Evolutionary conservation across 805 yeast genomes (phyloP).

Genomic region (Metschnikowia henanensis): DNA sequence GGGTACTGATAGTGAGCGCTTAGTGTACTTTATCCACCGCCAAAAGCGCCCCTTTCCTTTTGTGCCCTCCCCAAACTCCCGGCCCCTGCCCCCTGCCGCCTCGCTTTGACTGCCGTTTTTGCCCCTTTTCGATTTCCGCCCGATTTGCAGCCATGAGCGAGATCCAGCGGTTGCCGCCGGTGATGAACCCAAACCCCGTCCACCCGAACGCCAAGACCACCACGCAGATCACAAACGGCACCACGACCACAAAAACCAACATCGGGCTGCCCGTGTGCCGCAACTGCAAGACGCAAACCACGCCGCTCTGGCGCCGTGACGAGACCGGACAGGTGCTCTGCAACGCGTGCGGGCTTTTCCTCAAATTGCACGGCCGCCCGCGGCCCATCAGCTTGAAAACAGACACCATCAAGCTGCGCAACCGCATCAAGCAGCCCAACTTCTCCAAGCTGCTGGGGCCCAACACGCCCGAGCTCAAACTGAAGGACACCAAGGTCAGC

Average conservation of each 20-base stretch:
- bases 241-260: slow-evolving; percentile 64
- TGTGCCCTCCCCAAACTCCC: too few relatives aligned
- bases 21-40: background rate
- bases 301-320: slow-evolving; percentile 95
- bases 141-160: slow-evolving; percentile 17
- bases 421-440: slow-evolving; percentile 65
- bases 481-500: slow-evolving; percentile 39
- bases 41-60: too few relatives aligned
- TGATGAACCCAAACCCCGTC: slow-evolving; percentile 32
- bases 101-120: too few relatives aligned
- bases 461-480: slow-evolving; percentile 56
- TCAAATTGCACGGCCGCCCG: slow-evolving; percentile 89
- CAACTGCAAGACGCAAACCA: slow-evolving; percentile 88
- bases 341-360: slow-evolving; percentile 93
- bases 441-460: slow-evolving; percentile 43
- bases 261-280: slow-evolving; percentile 74
- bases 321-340: slow-evolving; percentile 86
- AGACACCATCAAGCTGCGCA: slow-evolving; percentile 88
- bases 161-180: slow-evolving; percentile 20
- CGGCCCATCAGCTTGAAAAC: slow-evolving; percentile 90
- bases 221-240: slow-evolving; percentile 55
- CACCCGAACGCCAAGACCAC: slow-evolving; percentile 68
- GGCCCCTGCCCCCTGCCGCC: too few relatives aligned
- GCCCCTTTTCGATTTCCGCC: too few relatives aligned
- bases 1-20: background rate